Percentiles rank a stretch among this genome's conserved stretches.
Evolutionary conservation across 768 basidiomycete species (phyloP).

Genomic region (Kwoniella dendrophila): DNA sequence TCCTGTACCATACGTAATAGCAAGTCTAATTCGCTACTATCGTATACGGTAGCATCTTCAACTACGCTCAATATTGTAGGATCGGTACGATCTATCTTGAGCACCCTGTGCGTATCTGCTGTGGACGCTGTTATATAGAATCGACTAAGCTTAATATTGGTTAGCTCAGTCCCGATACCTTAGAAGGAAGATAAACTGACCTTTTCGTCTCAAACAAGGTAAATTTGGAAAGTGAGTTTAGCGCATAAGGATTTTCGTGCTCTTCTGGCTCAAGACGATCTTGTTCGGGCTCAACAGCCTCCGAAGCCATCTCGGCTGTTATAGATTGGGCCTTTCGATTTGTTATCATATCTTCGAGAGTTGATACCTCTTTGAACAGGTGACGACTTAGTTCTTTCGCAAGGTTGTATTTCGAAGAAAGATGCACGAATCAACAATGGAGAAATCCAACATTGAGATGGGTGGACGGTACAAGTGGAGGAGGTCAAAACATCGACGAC

Average conservation of each 20-base stretch:
- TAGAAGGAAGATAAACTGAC: constrained; percentile 25
- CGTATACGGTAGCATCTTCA: constrained; percentile 88
- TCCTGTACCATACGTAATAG: constrained; percentile 95
- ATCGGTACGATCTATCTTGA: constrained; percentile 87
- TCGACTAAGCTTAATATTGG: constrained; percentile 56
- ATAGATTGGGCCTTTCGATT: no score
- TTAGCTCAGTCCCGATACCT: not conserved
- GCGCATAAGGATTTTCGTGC: constrained; percentile 27
- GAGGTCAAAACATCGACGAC: not conserved
- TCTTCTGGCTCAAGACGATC: constrained; percentile 5
- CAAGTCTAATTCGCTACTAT: constrained; percentile 81
- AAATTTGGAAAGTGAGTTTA: constrained; percentile 46
- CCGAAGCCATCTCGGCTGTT: not conserved
- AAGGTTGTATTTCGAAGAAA: not conserved
- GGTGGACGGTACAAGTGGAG: no score
- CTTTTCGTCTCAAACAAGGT: constrained; percentile 87
- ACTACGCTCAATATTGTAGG: constrained; percentile 73
- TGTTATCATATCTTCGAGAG: no score
- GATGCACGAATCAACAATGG: constrained; percentile 7
- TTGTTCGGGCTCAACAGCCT: not conserved
- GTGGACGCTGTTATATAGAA: constrained; percentile 91
- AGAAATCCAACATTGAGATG: no score
- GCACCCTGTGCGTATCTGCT: constrained; percentile 82
- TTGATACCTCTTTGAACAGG: no score
- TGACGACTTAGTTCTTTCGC: not conserved